Percentiles rank a stretch among this genome's conserved stretches.
These are phyloP conservation scores for Actinomucor elegans DNA, from an alignment of 371 early-diverging fungal species.

Conservation along the genomic window DNA sequence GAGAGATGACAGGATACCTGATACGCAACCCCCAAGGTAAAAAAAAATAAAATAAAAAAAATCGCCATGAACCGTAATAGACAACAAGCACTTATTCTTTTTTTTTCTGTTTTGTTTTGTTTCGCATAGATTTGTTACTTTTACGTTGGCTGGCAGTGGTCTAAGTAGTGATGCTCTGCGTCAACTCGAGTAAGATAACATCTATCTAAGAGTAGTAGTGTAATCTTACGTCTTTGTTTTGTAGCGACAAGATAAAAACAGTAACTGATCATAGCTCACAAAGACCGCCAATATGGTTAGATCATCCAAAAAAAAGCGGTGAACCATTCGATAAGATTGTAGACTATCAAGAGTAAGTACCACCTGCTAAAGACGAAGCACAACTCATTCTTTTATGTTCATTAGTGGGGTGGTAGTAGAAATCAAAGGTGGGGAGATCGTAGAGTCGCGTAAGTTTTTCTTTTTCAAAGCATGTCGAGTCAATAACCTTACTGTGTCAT, in stretches of 20 bases:
- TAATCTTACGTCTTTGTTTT: no score
- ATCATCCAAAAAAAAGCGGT: constrained; percentile 53
- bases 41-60: not conserved
- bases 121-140: constrained; percentile 49
- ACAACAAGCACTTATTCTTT: not conserved
- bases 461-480: no score
- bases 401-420: constrained; percentile 63
- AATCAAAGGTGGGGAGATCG: constrained; percentile 69
- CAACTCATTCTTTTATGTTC: not conserved
- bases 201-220: no score
- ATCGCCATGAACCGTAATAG: no score
- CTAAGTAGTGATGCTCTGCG: constrained; percentile 58
- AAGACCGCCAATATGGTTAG: constrained; percentile 57
- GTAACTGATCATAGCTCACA: constrained; percentile 39
- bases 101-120: not conserved
- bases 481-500: not conserved
- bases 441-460: constrained; percentile 7
- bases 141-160: constrained; percentile 74
- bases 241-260: constrained; percentile 8
- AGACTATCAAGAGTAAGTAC: constrained; percentile 46
- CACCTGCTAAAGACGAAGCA: not conserved
- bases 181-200: constrained; percentile 33
- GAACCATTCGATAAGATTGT: constrained; percentile 72
- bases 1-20: constrained; percentile 49
- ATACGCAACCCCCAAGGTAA: constrained; percentile 25